Evolutionary conservation across 768 basidiomycete species (phyloP), one percentile per base, ranked within the genome.

Genomic region (Sarcodon sp.): DNA sequence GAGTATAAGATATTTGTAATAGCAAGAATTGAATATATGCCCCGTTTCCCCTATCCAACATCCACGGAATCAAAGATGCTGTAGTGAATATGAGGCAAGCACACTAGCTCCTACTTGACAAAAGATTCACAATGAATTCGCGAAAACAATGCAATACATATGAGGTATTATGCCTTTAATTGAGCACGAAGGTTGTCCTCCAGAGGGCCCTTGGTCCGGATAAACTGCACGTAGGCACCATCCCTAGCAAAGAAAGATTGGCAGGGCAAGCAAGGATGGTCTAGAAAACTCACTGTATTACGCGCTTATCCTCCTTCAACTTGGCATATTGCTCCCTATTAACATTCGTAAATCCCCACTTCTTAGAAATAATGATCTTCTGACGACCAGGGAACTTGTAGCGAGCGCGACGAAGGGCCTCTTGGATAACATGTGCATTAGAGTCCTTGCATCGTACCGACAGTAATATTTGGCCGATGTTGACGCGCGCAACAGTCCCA

Each of bases 381-480:
- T 94, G 91, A 61, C 90, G 80, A 49, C 91, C 90, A n/a, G 90
- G 88, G 84, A 92, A 94, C 81, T 98, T 99, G 81, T 98, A 98
- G 48, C 94, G 87, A 9, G 92, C 89, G 58, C 93, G 92, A 59
- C 93, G 88, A 55, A 98, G 83, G 47, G 93, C 94, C 72, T 98
- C 96, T 68, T 89, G 84, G 65, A 96, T 86, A 59, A 97, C 88
- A 31, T 80, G 66, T 36, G 83, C 78, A 66, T 91, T 91, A 56
- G 62, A 56, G 59, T 98, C 94, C 68, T 92, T 93, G 75, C 81
- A 87, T 45, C 93, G 87, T 67, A 97, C 83, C 48, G 81, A 84
- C 33, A 84, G 72, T 66, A 98, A 89, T 64, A 96, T 80, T 72
- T 97, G 92, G 46, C 96, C 93, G 55, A 97, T 98, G 79, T 91